Base-by-base conservation (phyloP, 805 yeast genomes). In the Jamesozyma hellenica region DNA sequence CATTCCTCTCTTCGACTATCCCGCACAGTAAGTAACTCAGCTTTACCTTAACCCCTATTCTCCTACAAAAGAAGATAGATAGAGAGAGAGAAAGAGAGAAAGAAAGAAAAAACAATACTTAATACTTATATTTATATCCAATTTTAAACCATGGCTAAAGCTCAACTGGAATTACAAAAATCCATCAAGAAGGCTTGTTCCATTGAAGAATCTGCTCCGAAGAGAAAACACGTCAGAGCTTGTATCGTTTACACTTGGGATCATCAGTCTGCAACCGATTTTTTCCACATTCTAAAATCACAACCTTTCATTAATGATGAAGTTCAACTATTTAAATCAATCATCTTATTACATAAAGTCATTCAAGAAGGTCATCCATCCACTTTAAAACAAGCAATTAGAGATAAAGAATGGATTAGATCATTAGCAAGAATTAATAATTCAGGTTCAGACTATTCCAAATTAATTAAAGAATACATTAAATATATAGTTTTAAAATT, bases 191-290 rank as follows among this genome's bases (percentile, higher is more conserved):
- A 90, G 65, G 96, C 98, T 0, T 82, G 94, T 42, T 79, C 81
- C 19, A 47, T 73, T 15, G 96, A 87, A 19, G 96, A 87, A 56
- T 72, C 82, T 4, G 94, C 96, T 0, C 96, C 98, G 1, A 90
- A 90, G 61, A 71, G 98, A 50, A 90, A 90, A 60, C 98, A 90
- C 63, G 97, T 90, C 5, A 71, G 98, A 53, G 86, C 94, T 1
- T 86, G 96, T 66, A 88, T 88, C 44, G 95, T 90, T 29, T 88
- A 81, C 61, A 86, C 96, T 1, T 90, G 96, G 96, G 98, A 92
- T 61, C 90, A 85, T 53, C 81, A 82, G 56, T 77, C 85, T 30
- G 77, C 94, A 3, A 71, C 76, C 42, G 84, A 83, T 9, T 83
- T 88, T 52, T 90, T 96, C 90, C 77, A 82, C 51, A 77, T 80